Evolutionary conservation across 2,329 filamentous ascomycete species (phyloP), one percentile per base, ranked within the genome.

Genomic region (Colletotrichum tanaceti): DNA sequence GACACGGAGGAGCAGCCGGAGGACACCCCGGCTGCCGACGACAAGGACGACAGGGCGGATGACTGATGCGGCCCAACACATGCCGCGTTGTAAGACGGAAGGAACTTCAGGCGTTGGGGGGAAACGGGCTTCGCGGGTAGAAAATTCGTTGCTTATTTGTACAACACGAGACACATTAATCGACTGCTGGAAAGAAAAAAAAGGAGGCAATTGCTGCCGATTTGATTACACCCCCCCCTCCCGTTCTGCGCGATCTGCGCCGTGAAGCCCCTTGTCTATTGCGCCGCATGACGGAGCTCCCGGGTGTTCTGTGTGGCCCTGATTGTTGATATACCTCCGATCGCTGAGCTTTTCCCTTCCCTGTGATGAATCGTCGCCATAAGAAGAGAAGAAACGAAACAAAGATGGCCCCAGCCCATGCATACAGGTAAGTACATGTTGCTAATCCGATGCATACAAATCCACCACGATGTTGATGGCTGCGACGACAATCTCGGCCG

Each of bases 391-490:
- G 28, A 28, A 7, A 28, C 28, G 28, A 28, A 28, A 28, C 28
- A 28, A 28, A 28, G 28, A 28, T 28, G 28, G 28, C 32, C 47
- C 47, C 43, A 43, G 18, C 38, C 32, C 24, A 58, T 52, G 50
- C 50, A 18, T 39, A 41, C 20, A 32, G 35, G n/a, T n/a, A n/a
- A 28, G 28, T 43, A 39, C 24, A 54, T 32, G 39, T 66, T 63
- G 20, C 63, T 62, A 73, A 32, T 73, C 72, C 38, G 70, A 72
- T 28, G 92, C 94, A 75, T 97, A 97, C 72, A 98, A 78, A 79
- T 98, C 96, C 41, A 98, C 96, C 38, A 98, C 87, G 71, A 99
- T 98, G 79, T 98, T 98, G 74, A 98, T 91, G 20, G 89, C 92
- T 1, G 94, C 94, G 55, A 98, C 94, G 9, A 98, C 82, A 71